Evolutionary conservation across 2,329 filamentous ascomycete genomes (phyloP).

Genomic region (Apiospora sp.): DNA sequence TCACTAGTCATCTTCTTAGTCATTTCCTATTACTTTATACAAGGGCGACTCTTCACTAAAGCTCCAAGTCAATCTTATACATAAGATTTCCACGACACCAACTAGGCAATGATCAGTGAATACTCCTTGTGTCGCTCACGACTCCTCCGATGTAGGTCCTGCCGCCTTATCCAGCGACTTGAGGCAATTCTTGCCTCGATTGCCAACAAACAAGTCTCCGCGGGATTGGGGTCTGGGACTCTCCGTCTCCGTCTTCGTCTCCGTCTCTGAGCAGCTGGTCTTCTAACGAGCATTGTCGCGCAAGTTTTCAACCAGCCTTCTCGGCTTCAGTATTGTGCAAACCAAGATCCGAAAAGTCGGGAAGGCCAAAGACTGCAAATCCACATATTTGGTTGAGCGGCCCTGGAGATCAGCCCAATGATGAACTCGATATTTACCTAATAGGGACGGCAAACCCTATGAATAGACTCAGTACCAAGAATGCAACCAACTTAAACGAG

Average conservation of each 20-base stretch:
- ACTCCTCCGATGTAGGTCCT: neutral
- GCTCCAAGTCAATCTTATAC: neutral
- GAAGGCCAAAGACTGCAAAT: too few species aligned
- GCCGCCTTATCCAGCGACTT: neutral
- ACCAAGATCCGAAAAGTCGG: too few species aligned
- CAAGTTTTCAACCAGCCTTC: neutral
- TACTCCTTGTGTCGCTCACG: neutral
- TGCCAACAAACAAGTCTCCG: neutral
- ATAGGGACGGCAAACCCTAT: neutral
- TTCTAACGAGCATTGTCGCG: neutral
- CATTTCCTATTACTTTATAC: neutral
- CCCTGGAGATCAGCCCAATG: neutral
- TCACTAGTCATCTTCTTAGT: neutral
- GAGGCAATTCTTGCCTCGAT: neutral
- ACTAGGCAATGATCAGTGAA: neutral
- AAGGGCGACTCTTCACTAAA: neutral
- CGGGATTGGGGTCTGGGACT: too few species aligned
- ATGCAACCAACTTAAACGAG: neutral
- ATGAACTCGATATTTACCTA: neutral
- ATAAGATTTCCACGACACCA: neutral
- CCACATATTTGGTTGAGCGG: neutral
- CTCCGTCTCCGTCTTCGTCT: too few species aligned
- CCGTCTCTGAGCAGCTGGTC: neutral
- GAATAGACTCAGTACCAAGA: neutral
- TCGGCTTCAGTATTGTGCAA: too few species aligned